Percentiles rank a stretch among this genome's conserved stretches.
Evolutionary conservation across 2,329 filamentous ascomycete species (phyloP).

Genomic region (Ceratocystis eucalypticola): DNA sequence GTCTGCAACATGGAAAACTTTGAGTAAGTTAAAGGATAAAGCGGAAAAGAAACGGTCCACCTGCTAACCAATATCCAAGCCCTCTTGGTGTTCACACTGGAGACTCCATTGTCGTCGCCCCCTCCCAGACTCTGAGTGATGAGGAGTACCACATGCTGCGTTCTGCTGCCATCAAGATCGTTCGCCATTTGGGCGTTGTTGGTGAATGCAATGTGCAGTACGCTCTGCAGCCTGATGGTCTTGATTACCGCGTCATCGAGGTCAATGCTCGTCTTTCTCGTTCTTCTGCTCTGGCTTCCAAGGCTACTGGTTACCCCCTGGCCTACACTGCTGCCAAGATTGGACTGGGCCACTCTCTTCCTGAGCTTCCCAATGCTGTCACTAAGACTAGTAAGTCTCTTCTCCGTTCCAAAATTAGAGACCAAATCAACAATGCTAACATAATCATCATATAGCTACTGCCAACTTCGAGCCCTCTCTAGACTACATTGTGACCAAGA

Average conservation of each 20-base stretch:
- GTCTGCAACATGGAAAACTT: conserved; percentile 51
- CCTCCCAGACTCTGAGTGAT: conserved; percentile 90
- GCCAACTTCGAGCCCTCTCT: conserved; percentile 97
- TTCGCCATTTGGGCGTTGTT: conserved; percentile 90
- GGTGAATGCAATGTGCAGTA: conserved; percentile 99
- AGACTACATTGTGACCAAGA: conserved; percentile 98
- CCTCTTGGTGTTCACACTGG: conserved; percentile 95
- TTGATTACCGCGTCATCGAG: conserved; percentile 97
- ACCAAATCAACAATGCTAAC: conserved; percentile 3
- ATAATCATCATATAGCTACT: conserved; percentile 37
- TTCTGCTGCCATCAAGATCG: conserved; percentile 93
- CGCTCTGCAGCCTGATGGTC: conserved; percentile 85
- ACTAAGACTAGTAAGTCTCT: conserved; percentile 61
- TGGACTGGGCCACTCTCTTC: conserved; percentile 84
- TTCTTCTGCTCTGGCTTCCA: conserved; percentile 91
- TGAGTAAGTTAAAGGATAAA: conserved; percentile 36
- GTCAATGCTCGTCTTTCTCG: conserved; percentile 97
- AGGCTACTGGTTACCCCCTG: conserved; percentile 93
- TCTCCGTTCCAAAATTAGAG: not conserved
- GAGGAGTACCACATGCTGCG: conserved; percentile 99
- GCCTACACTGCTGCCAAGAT: conserved; percentile 98
- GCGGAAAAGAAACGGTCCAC: too few species aligned
- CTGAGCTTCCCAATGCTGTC: conserved; percentile 91
- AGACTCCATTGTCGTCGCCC: conserved; percentile 96
- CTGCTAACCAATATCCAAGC: conserved; percentile 59